phyloP scores from a whole-genome alignment of 768 basidiomycete species.

The Pulveroboletus frians region DNA sequence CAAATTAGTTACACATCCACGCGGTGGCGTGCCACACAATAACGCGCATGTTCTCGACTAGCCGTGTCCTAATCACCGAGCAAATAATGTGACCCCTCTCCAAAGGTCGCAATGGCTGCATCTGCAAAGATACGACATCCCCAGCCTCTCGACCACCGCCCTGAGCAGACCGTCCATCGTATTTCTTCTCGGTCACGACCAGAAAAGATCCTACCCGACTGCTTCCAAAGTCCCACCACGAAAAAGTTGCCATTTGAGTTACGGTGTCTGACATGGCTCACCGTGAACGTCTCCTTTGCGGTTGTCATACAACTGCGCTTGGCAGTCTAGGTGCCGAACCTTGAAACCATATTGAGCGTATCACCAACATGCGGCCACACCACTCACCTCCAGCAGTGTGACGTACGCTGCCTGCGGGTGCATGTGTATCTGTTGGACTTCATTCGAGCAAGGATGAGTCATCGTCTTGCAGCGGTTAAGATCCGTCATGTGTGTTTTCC shows the following conservation, averaged over 20 bases:
- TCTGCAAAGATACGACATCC: constrained; percentile 37
- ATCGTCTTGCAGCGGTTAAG: constrained; percentile 32
- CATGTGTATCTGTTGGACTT: constrained; percentile 42
- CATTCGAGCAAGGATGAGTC: constrained; percentile 34
- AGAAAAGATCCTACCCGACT: constrained; percentile 33
- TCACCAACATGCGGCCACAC: constrained; percentile 11
- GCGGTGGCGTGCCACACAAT: constrained; percentile 9
- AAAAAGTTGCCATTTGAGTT: constrained; percentile 21
- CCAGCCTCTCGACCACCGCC: constrained; percentile 33
- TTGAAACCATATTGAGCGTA: constrained; percentile 21
- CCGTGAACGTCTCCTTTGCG: constrained; percentile 37
- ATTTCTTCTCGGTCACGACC: constrained; percentile 9
- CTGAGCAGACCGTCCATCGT: constrained; percentile 20
- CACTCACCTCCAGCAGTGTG: constrained; percentile 44
- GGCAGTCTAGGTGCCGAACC: constrained; percentile 46
- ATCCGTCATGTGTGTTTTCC: constrained; percentile 33
- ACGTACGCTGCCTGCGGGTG: constrained; percentile 41
- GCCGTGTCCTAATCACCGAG: constrained; percentile 8
- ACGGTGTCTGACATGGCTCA: constrained; percentile 39
- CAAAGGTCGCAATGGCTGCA: constrained; percentile 39
- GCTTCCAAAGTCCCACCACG: constrained; percentile 49
- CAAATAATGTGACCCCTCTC: constrained; percentile 35
- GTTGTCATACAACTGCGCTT: constrained; percentile 46
- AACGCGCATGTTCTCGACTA: neutral
- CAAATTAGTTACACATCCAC: constrained; percentile 16